Percentiles rank a stretch among this genome's conserved stretches.
These are phyloP conservation scores for Russula earlei DNA, from an alignment of 768 basidiomycete genomes.

Conservation along the genomic window DNA sequence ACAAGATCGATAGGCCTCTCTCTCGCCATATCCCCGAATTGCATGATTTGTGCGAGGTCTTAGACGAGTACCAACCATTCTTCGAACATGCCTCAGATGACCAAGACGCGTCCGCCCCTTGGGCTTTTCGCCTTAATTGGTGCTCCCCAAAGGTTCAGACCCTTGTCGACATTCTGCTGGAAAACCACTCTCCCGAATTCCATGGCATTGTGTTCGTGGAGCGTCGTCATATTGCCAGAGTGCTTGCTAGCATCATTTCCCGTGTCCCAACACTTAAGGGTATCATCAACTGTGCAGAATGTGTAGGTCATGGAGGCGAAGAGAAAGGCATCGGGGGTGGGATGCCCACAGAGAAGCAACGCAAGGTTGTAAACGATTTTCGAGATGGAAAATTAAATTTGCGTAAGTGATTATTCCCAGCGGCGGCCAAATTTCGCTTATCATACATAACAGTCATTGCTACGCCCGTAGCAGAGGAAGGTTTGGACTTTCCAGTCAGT, in stretches of 20 bases:
- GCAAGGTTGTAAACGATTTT: constrained; percentile 56
- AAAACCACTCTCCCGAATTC: constrained; percentile 45
- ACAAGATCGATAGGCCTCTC: not conserved
- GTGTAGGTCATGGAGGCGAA: constrained; percentile 54
- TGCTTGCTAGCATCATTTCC: constrained; percentile 55
- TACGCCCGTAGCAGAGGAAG: constrained; percentile 86
- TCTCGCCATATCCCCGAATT: constrained; percentile 4
- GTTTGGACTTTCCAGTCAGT: constrained; percentile 76
- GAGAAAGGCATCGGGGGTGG: constrained; percentile 36
- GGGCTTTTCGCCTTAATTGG: constrained; percentile 37
- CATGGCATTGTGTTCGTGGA: constrained; percentile 85
- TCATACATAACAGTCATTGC: constrained; percentile 47
- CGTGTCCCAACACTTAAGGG: constrained; percentile 48
- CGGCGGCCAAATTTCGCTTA: not conserved
- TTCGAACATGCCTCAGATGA: constrained; percentile 29
- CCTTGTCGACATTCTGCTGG: constrained; percentile 52
- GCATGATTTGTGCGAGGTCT: constrained; percentile 37
- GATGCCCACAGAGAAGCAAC: constrained; percentile 44
- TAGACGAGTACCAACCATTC: constrained; percentile 36
- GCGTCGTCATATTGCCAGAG: constrained; percentile 69
- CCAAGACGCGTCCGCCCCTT: constrained; percentile 34
- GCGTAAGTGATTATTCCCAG: constrained; percentile 35
- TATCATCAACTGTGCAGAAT: constrained; percentile 48
- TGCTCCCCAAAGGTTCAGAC: constrained; percentile 62
- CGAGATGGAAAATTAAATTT: constrained; percentile 57